Percentiles rank a stretch among this genome's conserved stretches.
These are phyloP conservation scores for Leccinum broughii DNA, from an alignment of 768 basidiomycete genomes.

Conservation along the genomic window DNA sequence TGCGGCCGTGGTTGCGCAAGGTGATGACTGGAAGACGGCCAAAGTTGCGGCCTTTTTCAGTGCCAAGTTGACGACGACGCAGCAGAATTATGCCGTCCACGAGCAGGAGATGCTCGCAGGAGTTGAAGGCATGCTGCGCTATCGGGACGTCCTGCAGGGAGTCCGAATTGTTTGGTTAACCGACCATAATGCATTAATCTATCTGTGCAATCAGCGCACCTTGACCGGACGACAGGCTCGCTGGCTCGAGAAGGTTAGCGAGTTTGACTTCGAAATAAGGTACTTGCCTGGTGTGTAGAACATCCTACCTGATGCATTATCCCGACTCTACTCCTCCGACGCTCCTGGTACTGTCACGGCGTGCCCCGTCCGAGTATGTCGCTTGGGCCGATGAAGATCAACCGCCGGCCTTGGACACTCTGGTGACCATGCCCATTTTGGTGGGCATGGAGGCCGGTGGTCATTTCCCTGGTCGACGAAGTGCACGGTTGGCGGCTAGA, in stretches of 20 bases:
- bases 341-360: background rate
- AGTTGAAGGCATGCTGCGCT: conserved; percentile 35
- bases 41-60: background rate
- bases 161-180: conserved; percentile 31
- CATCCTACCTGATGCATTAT: conserved; percentile 27
- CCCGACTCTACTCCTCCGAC: conserved; percentile 13
- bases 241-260: conserved; percentile 35
- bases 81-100: conserved; percentile 36
- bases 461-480: too few relatives aligned
- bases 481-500: too few relatives aligned
- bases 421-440: background rate
- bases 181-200: conserved; percentile 26
- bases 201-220: conserved; percentile 34
- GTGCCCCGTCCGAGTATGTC: background rate
- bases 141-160: conserved; percentile 33
- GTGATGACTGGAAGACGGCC: background rate
- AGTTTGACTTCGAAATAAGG: conserved; percentile 31
- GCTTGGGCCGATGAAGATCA: background rate
- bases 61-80: conserved; percentile 11
- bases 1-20: background rate
- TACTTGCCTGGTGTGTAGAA: conserved; percentile 33
- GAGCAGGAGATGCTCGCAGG: conserved; percentile 31
- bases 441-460: background rate
- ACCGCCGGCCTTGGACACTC: background rate
- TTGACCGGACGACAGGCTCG: conserved; percentile 36